Percentiles rank a stretch among this genome's conserved stretches.
These are phyloP conservation scores for Apiotrichum akiyoshidainum DNA, from an alignment of 1,284 basidiomycete genomes.

Conservation along the genomic window DNA sequence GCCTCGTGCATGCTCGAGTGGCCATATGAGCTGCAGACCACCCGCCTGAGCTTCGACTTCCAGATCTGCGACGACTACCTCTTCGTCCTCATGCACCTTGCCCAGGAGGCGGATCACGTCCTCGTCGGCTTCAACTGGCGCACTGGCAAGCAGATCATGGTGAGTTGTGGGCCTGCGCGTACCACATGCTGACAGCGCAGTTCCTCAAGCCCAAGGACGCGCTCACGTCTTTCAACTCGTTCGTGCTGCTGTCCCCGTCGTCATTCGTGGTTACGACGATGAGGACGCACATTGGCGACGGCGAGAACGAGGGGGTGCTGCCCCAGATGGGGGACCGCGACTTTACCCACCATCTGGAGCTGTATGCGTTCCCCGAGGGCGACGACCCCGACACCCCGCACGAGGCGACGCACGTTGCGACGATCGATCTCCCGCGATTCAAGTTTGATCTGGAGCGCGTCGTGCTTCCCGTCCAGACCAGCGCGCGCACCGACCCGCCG, in stretches of 20 bases:
- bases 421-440: slow-evolving; percentile 41
- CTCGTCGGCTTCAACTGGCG: slow-evolving; percentile 49
- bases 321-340: slow-evolving; percentile 27
- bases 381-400: neutral
- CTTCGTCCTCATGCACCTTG: slow-evolving; percentile 31
- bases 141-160: slow-evolving; percentile 29
- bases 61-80: slow-evolving; percentile 50
- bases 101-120: slow-evolving; percentile 17
- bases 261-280: slow-evolving; percentile 40
- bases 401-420: slow-evolving; percentile 33
- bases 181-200: neutral
- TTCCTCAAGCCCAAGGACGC: neutral
- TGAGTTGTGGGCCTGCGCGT: slow-evolving; percentile 21
- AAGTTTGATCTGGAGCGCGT: slow-evolving; percentile 23
- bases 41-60: slow-evolving; percentile 31
- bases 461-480: slow-evolving; percentile 35
- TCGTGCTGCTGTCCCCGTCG: slow-evolving; percentile 40
- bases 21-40: slow-evolving; percentile 18
- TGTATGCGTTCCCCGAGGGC: slow-evolving; percentile 42
- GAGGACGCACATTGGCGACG: slow-evolving; percentile 23
- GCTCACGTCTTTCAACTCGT: slow-evolving; percentile 31
- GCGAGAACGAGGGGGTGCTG: slow-evolving; percentile 22
- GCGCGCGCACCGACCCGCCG: slow-evolving; percentile 47
- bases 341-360: slow-evolving; percentile 38
- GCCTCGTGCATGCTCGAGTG: slow-evolving; percentile 28